Conservation (phyloP, 805 yeast genomes). For the Candida suzukii region DNA sequence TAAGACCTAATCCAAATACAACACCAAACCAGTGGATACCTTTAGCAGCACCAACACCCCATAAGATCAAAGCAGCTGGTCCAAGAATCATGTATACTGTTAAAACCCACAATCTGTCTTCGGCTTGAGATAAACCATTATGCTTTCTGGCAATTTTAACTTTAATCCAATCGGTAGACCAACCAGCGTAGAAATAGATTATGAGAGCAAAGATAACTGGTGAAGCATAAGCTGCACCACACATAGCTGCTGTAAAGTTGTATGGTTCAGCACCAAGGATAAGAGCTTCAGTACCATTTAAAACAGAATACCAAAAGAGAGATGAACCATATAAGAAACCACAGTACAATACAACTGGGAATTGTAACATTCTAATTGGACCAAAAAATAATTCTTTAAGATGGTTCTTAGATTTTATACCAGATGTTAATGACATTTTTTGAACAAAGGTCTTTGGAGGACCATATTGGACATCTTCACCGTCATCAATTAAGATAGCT, state of each 20-base stretch:
- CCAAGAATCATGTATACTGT: conserved; percentile 39
- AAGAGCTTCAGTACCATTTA: conserved; percentile 40
- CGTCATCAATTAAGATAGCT: conserved; percentile 18
- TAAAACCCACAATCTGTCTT: conserved; percentile 49
- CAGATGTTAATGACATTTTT: conserved; percentile 36
- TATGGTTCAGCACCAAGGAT: conserved; percentile 42
- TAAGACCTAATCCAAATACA: conserved; percentile 46
- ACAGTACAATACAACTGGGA: conserved; percentile 55
- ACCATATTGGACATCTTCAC: conserved; percentile 14
- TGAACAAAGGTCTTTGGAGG: conserved; percentile 33
- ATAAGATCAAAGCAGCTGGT: conserved; percentile 48
- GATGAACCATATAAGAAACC: conserved; percentile 47
- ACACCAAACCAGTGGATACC: conserved; percentile 49
- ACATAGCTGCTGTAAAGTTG: conserved; percentile 37
- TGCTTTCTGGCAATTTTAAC: conserved; percentile 40
- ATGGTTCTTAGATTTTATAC: conserved; percentile 22
- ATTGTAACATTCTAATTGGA: conserved; percentile 33
- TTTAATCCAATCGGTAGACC: conserved; percentile 43
- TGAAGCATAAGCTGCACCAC: conserved; percentile 47
- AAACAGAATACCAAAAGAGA: conserved; percentile 39
- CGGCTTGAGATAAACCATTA: conserved; percentile 48
- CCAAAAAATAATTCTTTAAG: conserved; percentile 24
- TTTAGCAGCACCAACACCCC: conserved; percentile 59
- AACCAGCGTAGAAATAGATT: conserved; percentile 40
- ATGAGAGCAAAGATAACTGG: conserved; percentile 42